These are phyloP conservation scores for Apiospora aurea DNA, from an alignment of 2,329 filamentous ascomycete genomes.

Conservation along the genomic window DNA sequence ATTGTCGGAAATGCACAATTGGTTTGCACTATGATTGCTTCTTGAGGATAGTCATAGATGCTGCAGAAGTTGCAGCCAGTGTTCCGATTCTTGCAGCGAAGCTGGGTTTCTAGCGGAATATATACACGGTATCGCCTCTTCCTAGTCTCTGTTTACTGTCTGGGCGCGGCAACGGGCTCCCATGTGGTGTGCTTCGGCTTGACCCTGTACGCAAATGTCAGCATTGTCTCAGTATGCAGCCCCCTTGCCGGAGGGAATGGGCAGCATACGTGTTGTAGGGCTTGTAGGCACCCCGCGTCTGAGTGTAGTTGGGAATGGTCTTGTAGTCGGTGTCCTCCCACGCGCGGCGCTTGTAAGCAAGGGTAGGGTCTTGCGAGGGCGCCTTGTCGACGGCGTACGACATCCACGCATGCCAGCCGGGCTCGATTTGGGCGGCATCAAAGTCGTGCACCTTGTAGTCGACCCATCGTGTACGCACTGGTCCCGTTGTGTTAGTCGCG, in stretches of 20 bases:
- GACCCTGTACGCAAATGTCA: constrained; percentile 43
- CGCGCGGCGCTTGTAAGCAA: constrained; percentile 69
- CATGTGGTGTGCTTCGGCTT: constrained; percentile 60
- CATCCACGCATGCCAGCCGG: constrained; percentile 98
- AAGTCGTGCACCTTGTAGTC: constrained; percentile 91
- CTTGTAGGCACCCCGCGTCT: constrained; percentile 82
- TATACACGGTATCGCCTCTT: constrained; percentile 22
- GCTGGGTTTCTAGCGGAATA: constrained; percentile 19
- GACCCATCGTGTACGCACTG: constrained; percentile 95
- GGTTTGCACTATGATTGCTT: neutral
- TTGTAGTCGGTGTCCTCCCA: constrained; percentile 78
- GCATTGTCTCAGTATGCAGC: constrained; percentile 29
- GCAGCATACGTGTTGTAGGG: constrained; percentile 91
- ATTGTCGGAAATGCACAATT: neutral
- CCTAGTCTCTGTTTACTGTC: constrained; percentile 23
- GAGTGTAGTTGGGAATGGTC: constrained; percentile 77
- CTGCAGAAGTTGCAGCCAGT: neutral
- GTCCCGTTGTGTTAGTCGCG: neutral
- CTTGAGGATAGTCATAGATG: neutral
- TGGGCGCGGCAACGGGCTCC: constrained; percentile 49
- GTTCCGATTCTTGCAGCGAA: constrained; percentile 5
- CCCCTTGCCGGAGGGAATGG: neutral
- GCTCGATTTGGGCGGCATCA: constrained; percentile 87
- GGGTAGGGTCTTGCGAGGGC: constrained; percentile 76
- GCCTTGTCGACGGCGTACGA: constrained; percentile 91